A percentile compares a stretch with the other conserved stretches of the same genome.
Conservation (phyloP, 257 asterid genomes). For the Anisodus tanguticus region DNA sequence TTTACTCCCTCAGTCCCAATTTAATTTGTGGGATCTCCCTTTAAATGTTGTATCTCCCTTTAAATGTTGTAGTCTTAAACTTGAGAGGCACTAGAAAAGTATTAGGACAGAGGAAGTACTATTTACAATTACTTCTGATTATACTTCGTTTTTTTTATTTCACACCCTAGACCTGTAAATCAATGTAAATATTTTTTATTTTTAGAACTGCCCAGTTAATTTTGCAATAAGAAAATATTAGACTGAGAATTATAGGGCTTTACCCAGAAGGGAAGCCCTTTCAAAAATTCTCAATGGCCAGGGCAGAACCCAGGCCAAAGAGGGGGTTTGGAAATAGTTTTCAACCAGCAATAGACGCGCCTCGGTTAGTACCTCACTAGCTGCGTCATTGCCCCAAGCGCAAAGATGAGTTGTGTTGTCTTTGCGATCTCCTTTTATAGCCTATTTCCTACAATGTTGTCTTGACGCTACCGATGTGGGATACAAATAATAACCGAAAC, state of each 20-base stretch:
- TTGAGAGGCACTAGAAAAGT: no score
- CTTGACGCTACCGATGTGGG: constrained; percentile 21
- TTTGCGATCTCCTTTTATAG: not conserved
- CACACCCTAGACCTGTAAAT: no score
- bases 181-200: no score
- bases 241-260: not conserved
- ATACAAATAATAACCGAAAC: not conserved
- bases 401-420: accelerated
- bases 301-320: constrained; percentile 26
- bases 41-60: no score
- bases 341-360: constrained; percentile 38
- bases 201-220: no score
- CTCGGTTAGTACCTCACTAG: constrained; percentile 36
- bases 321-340: constrained; percentile 38
- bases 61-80: no score
- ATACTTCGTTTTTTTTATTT: no score
- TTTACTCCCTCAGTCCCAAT: no score
- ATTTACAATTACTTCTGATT: no score
- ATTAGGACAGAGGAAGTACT: no score
- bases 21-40: no score
- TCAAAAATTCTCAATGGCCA: constrained; percentile 30
- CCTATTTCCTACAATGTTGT: not conserved
- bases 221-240: not conserved
- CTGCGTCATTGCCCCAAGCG: constrained; percentile 39
- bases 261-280: constrained; percentile 22